Percentiles rank a stretch among this genome's conserved stretches.
Evolutionary conservation across 768 basidiomycete genomes (phyloP).

Genomic region (Brasilioporus rufonigricans): DNA sequence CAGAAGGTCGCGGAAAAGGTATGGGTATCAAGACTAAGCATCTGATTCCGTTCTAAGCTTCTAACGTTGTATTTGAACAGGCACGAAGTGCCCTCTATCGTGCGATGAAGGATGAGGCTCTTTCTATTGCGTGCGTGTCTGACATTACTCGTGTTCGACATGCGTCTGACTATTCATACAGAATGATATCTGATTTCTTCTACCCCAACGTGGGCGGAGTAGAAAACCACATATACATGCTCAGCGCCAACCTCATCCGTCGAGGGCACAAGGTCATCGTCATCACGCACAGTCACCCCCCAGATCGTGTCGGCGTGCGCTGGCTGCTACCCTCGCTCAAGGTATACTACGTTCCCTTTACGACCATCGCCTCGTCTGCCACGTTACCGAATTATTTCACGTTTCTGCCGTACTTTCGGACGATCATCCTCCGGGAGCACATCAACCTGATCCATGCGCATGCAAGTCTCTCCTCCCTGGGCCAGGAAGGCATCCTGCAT

Average conservation of each 20-base stretch:
- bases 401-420: constrained; percentile 87
- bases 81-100: too few species aligned
- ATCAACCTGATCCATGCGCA: constrained; percentile 91
- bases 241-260: constrained; percentile 77
- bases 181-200: constrained; percentile 98
- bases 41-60: too few species aligned
- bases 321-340: constrained; percentile 88
- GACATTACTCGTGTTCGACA: too few species aligned
- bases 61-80: too few species aligned
- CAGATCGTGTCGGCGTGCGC: constrained; percentile 83
- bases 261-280: constrained; percentile 92
- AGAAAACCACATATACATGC: constrained; percentile 94
- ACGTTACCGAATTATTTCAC: constrained; percentile 94
- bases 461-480: constrained; percentile 85
- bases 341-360: constrained; percentile 91
- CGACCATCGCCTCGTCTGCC: constrained; percentile 86
- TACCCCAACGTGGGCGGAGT: constrained; percentile 93
- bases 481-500: constrained; percentile 90
- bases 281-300: constrained; percentile 88
- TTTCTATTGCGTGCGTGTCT: constrained; percentile 31
- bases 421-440: constrained; percentile 82
- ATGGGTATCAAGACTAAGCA: too few species aligned
- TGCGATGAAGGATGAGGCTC: constrained; percentile 26
- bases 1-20: too few species aligned
- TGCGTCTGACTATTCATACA: constrained; percentile 28